A percentile compares a stretch with the other conserved stretches of the same genome.
Conservation (phyloP, 352 stramenopile genomes). For the Phytophthora sojae region DNA sequence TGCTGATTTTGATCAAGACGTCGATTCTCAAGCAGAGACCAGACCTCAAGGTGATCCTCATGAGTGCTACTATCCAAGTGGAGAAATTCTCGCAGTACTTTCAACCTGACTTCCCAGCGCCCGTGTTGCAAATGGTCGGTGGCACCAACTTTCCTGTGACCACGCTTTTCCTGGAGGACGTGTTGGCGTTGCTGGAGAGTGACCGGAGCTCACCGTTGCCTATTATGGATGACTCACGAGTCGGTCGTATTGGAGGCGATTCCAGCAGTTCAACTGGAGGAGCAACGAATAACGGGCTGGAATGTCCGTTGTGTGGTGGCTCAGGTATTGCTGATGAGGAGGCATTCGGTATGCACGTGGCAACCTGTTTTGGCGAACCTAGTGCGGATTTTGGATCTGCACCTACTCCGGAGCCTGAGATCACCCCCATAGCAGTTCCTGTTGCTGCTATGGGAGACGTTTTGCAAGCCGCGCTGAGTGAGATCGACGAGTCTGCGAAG, state of each 20-base stretch:
- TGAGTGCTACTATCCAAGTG: conserved; percentile 96
- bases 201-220: conserved; percentile 39
- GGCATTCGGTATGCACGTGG: conserved; percentile 89
- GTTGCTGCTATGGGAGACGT: conserved; percentile 45
- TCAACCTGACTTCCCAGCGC: conserved; percentile 68
- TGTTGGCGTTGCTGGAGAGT: conserved; percentile 60
- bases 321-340: conserved; percentile 78
- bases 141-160: conserved; percentile 92
- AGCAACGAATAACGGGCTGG: conserved; percentile 39
- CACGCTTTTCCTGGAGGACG: conserved; percentile 94
- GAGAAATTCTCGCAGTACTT: conserved; percentile 95
- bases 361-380: conserved; percentile 77
- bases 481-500: conserved; percentile 46
- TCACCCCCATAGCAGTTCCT: conserved; percentile 17
- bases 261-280: not conserved
- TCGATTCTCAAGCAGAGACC: conserved; percentile 83
- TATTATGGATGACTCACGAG: conserved; percentile 34
- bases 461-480: conserved; percentile 43
- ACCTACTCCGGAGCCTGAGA: conserved; percentile 16
- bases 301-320: conserved; percentile 87
- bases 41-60: conserved; percentile 93
- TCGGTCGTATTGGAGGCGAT: conserved; percentile 11
- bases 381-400: conserved; percentile 20
- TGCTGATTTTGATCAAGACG: conserved; percentile 94
- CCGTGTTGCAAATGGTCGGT: conserved; percentile 81